Conservation (phyloP, 1,284 basidiomycete species). For the Ganoderma resinaceum region DNA sequence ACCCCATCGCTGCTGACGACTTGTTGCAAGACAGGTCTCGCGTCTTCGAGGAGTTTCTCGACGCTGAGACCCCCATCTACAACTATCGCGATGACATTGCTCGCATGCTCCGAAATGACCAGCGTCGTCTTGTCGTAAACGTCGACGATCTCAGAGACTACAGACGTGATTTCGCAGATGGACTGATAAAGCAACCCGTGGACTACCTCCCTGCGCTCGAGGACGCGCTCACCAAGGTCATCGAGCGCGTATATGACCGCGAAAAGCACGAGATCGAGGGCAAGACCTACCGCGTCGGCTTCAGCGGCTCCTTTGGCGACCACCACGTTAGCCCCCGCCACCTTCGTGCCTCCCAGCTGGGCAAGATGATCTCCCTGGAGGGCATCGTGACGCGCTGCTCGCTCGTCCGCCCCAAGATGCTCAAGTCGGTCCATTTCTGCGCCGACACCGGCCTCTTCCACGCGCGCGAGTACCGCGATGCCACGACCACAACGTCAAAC, state of each 20-base stretch:
- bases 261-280: constrained; percentile 86
- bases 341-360: constrained; percentile 87
- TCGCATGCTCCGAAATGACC: constrained; percentile 85
- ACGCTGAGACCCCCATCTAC: constrained; percentile 75
- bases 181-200: constrained; percentile 88
- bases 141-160: constrained; percentile 97
- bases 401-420: constrained; percentile 98
- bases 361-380: constrained; percentile 97
- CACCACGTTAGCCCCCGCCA: constrained; percentile 97
- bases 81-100: constrained; percentile 91
- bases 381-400: constrained; percentile 99
- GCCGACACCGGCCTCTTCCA: constrained; percentile 87
- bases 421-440: constrained; percentile 96
- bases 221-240: constrained; percentile 79
- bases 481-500: constrained; percentile 85
- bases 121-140: constrained; percentile 93
- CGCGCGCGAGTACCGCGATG: constrained; percentile 92
- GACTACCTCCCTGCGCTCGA: constrained; percentile 95
- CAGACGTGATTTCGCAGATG: constrained; percentile 82
- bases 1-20: constrained; percentile 70
- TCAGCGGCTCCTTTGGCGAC: constrained; percentile 98
- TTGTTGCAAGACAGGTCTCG: constrained; percentile 78
- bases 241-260: constrained; percentile 79
- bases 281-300: constrained; percentile 88
- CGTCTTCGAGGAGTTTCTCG: constrained; percentile 89